Percentiles rank a stretch among this genome's conserved stretches.
Evolutionary conservation across 768 basidiomycete genomes (phyloP).

Genomic region (Cyathus striatus): DNA sequence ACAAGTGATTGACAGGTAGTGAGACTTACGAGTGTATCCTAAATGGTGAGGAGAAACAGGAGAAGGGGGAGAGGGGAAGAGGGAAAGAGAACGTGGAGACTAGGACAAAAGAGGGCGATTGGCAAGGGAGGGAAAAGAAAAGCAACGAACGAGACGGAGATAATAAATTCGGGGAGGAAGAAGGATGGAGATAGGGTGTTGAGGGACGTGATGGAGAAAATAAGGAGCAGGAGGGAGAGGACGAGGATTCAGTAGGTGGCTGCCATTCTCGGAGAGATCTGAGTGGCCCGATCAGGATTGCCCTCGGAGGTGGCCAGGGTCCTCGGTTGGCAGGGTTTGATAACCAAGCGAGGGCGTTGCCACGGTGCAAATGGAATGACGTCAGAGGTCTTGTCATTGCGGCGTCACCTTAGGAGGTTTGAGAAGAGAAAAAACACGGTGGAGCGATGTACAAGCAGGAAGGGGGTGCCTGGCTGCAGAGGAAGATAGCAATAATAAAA

Average conservation of each 20-base stretch:
- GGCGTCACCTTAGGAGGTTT: neutral
- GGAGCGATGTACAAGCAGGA: too few relatives aligned
- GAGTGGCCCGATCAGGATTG: too few relatives aligned
- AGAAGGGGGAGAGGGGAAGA: constrained; percentile 8
- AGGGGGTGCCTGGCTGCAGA: too few relatives aligned
- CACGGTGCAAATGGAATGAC: neutral
- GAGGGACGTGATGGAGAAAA: neutral
- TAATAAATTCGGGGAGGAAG: too few relatives aligned
- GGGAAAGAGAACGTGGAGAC: constrained; percentile 4
- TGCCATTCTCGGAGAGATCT: too few relatives aligned
- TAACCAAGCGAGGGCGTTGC: neutral
- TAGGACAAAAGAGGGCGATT: neutral
- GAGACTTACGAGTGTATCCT: too few relatives aligned
- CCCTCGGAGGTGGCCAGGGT: neutral
- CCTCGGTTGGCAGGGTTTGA: neutral
- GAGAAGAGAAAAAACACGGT: neutral
- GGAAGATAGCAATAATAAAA: too few relatives aligned
- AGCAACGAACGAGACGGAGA: too few relatives aligned
- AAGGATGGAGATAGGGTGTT: neutral
- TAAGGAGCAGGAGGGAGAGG: neutral
- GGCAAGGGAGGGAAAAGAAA: neutral
- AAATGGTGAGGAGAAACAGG: constrained; percentile 2
- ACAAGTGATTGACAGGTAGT: neutral
- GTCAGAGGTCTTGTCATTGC: neutral
- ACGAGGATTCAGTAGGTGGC: too few relatives aligned